Conservation (phyloP, 2,329 filamentous ascomycete genomes). For the Zymoseptoria passerinii region DNA sequence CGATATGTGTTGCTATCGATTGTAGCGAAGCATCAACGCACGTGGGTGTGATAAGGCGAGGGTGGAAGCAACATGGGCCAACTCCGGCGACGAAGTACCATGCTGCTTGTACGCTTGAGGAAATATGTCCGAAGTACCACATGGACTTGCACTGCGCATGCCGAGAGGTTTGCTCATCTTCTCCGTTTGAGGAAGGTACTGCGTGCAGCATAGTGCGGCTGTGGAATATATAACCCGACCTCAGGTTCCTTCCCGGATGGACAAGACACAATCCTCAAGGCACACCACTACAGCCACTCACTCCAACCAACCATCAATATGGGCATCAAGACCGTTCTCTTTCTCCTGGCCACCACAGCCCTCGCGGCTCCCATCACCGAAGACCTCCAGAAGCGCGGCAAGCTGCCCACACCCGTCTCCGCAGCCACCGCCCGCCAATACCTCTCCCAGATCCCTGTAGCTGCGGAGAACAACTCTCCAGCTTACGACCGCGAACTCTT, state of each 20-base stretch:
- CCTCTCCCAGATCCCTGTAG: conserved; percentile 20
- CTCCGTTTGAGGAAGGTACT: background rate
- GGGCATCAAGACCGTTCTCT: conserved; percentile 14
- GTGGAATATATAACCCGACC: background rate
- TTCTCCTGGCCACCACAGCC: conserved; percentile 15
- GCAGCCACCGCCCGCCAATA: conserved; percentile 24
- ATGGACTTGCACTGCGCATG: background rate
- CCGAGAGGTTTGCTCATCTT: background rate
- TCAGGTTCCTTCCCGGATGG: background rate
- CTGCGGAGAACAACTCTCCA: conserved; percentile 25
- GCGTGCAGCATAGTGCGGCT: background rate
- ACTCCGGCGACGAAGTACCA: background rate
- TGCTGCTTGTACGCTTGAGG: background rate
- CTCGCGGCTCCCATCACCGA: conserved; percentile 20
- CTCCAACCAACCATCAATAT: conserved; percentile 7
- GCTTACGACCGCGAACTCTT: conserved; percentile 60
- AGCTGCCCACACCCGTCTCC: conserved; percentile 23
- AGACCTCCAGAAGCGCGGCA: conserved; percentile 18
- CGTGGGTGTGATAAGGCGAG: background rate
- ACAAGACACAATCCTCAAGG: background rate
- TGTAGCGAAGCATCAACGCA: background rate
- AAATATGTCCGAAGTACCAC: background rate
- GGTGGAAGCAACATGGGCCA: background rate
- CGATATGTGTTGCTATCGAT: background rate
- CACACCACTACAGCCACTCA: background rate